A percentile compares a stretch with the other conserved stretches of the same genome.
phyloP scores from a whole-genome alignment of 352 stramenopile genomes.

The Pythium folliculosum region DNA sequence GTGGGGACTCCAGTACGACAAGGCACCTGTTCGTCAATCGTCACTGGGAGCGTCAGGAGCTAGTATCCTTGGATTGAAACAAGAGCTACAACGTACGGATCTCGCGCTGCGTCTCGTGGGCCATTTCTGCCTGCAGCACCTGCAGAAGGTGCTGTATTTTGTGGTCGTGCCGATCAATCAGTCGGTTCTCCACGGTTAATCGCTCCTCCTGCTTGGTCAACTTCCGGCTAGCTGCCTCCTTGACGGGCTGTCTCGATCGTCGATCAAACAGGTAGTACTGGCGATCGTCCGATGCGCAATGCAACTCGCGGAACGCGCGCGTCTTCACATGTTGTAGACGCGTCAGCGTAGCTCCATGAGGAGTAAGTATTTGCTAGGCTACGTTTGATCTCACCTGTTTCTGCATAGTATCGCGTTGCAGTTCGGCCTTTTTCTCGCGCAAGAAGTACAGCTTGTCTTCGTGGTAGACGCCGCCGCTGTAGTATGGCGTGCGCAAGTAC shows the following conservation, averaged over 20 bases:
- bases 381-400: slow-evolving; percentile 7
- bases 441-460: slow-evolving; percentile 31
- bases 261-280: slow-evolving; percentile 58
- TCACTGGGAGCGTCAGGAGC: too few relatives aligned
- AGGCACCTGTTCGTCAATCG: slow-evolving; percentile 13
- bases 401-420: slow-evolving; percentile 10
- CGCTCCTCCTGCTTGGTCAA: slow-evolving; percentile 3
- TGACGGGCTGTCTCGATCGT: slow-evolving; percentile 16
- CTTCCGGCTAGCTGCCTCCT: neutral
- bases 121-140: slow-evolving; percentile 60
- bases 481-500: slow-evolving; percentile 12
- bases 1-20: slow-evolving; percentile 30
- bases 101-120: slow-evolving; percentile 54
- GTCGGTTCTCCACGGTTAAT: slow-evolving; percentile 9
- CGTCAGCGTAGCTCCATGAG: too few relatives aligned
- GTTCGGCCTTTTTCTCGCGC: slow-evolving; percentile 11
- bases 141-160: slow-evolving; percentile 63
- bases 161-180: slow-evolving; percentile 54
- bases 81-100: slow-evolving; percentile 41
- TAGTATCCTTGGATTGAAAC: neutral
- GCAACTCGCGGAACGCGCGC: slow-evolving; percentile 38
- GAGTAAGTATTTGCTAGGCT: neutral
- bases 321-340: slow-evolving; percentile 25
- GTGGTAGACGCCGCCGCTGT: slow-evolving; percentile 9
- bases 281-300: slow-evolving; percentile 46